Conservation (phyloP, 345 rosid genomes). For the Syzygium jambos region DNA sequence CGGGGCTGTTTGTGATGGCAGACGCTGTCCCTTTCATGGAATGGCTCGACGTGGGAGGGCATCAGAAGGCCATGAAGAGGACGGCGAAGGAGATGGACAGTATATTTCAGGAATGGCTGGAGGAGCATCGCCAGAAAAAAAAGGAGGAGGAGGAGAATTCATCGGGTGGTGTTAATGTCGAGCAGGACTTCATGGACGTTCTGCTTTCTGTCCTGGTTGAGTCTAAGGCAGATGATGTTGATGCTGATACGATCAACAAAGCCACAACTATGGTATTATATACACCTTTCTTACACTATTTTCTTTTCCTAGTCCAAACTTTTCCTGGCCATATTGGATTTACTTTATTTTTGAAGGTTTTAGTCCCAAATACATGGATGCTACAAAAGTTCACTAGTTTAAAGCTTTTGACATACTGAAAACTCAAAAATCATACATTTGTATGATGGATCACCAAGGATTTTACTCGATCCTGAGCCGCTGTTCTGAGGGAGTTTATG, state of each 20-base stretch:
- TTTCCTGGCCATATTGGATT: background rate
- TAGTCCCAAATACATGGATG: background rate
- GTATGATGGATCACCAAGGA: too few species aligned
- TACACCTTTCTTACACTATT: background rate
- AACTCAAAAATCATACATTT: too few species aligned
- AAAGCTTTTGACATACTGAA: too few species aligned
- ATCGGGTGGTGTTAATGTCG: background rate
- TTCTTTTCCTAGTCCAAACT: background rate
- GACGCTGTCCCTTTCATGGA: conserved; percentile 22
- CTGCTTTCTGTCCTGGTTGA: conserved; percentile 10
- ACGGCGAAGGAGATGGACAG: conserved; percentile 14
- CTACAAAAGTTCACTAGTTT: background rate
- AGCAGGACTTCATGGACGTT: conserved; percentile 25
- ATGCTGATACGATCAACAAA: conserved; percentile 16
- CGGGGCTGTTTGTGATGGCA: conserved; percentile 15
- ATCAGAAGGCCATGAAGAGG: conserved; percentile 18
- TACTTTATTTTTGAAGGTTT: background rate
- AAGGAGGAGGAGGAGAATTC: background rate
- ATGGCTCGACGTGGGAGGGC: conserved; percentile 27
- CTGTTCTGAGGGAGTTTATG: too few species aligned
- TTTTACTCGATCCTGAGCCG: too few species aligned
- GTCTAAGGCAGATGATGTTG: background rate
- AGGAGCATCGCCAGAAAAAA: conserved; percentile 11
- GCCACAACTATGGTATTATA: conserved; percentile 22
- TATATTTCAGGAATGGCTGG: conserved; percentile 12